Percentiles rank a stretch among this genome's conserved stretches.
Conservation (phyloP, 805 yeast species). For the Blastobotrys chiropterorum region DNA sequence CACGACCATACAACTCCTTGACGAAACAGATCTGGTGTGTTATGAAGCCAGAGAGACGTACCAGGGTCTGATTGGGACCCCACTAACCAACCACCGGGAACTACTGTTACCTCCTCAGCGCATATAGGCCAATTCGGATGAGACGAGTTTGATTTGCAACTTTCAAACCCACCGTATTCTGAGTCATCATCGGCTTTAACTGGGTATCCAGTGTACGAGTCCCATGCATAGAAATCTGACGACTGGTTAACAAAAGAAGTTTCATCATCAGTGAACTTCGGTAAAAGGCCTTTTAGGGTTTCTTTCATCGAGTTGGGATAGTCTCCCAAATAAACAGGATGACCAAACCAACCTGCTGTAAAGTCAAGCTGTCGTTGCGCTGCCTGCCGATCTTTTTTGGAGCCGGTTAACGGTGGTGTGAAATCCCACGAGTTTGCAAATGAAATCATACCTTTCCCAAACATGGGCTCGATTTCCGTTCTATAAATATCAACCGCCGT, state of each 20-base stretch:
- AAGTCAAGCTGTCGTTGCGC: slow-evolving; percentile 26
- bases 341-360: slow-evolving; percentile 23
- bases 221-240: slow-evolving; percentile 31
- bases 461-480: slow-evolving; percentile 22
- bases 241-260: slow-evolving; percentile 21
- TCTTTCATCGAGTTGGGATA: slow-evolving; percentile 24
- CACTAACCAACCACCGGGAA: slow-evolving; percentile 15
- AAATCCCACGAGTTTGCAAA: slow-evolving; percentile 25
- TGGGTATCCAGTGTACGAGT: slow-evolving; percentile 27
- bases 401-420: slow-evolving; percentile 25
- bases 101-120: slow-evolving; percentile 14
- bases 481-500: slow-evolving; percentile 23
- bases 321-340: slow-evolving; percentile 30
- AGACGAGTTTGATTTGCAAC: slow-evolving; percentile 22
- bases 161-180: slow-evolving; percentile 18
- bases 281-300: slow-evolving; percentile 21
- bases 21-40: slow-evolving; percentile 16
- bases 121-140: slow-evolving; percentile 27
- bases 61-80: slow-evolving; percentile 19
- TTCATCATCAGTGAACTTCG: slow-evolving; percentile 27
- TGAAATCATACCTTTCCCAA: slow-evolving; percentile 25
- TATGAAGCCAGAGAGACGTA: slow-evolving; percentile 22
- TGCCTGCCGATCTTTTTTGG: slow-evolving; percentile 23
- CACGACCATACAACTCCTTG: slow-evolving; percentile 12
- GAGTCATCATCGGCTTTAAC: slow-evolving; percentile 12